These are phyloP conservation scores for Vachellia pachyceras DNA, from an alignment of 306 rosid genomes.

Conservation along the genomic window DNA sequence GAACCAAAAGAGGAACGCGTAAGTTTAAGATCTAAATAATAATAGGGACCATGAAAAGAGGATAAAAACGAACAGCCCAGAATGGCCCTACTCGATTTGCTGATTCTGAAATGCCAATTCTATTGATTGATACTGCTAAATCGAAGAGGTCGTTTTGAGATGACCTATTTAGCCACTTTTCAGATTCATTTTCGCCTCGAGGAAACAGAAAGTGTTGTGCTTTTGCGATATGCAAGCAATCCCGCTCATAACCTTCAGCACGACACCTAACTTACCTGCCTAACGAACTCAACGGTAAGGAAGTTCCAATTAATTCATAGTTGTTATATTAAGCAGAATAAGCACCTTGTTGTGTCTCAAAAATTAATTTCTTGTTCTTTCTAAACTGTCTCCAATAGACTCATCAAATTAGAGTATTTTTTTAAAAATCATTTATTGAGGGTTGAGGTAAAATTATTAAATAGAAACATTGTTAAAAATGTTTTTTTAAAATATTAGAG, in stretches of 20 bases:
- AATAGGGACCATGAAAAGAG: constrained; percentile 33
- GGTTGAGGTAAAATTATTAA: neutral
- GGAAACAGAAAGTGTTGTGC: constrained; percentile 9
- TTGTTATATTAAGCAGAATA: neutral
- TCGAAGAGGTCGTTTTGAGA: neutral
- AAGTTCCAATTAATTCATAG: neutral
- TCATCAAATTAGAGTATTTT: too few relatives aligned
- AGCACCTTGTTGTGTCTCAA: neutral
- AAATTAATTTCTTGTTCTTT: neutral
- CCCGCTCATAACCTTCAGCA: constrained; percentile 34
- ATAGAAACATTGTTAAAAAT: too few relatives aligned
- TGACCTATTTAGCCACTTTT: constrained; percentile 16
- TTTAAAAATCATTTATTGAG: neutral
- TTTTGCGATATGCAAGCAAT: constrained; percentile 60
- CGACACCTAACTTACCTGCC: constrained; percentile 1
- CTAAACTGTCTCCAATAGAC: neutral
- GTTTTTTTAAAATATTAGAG: too few relatives aligned
- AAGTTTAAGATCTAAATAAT: constrained; percentile 48
- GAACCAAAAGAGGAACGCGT: constrained; percentile 32
- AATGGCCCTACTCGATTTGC: constrained; percentile 50
- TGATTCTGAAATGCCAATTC: constrained; percentile 27
- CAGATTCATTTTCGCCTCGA: constrained; percentile 16
- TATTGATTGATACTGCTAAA: constrained; percentile 11
- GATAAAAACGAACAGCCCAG: constrained; percentile 45
- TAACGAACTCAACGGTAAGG: constrained; percentile 13